phyloP scores from a whole-genome alignment of 1,284 basidiomycete species.

The Porodaedalea pini region DNA sequence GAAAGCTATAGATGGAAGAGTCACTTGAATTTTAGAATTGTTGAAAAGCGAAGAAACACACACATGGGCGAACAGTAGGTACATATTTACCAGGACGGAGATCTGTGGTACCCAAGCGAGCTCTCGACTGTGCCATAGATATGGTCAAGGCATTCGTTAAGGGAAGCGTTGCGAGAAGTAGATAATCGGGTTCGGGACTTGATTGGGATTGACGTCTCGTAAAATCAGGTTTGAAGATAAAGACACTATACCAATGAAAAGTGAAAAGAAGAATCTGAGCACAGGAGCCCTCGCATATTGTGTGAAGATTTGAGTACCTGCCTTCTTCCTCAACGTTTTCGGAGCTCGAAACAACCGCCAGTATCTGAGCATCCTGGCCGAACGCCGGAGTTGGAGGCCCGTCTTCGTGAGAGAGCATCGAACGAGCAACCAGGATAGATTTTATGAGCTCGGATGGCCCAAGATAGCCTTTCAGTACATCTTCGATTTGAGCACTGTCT shows the following conservation, averaged over 20 bases:
- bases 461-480: not conserved
- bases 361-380: not conserved
- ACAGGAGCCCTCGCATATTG: no score
- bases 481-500: not conserved
- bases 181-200: not conserved
- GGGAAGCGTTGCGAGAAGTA: not conserved
- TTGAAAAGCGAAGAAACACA: not conserved
- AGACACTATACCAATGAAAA: slow-evolving; percentile 1
- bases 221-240: slow-evolving; percentile 5
- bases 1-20: not conserved
- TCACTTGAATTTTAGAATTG: not conserved
- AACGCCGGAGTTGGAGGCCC: not conserved
- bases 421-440: not conserved
- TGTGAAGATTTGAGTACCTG: slow-evolving; percentile 6
- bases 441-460: not conserved
- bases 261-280: no score
- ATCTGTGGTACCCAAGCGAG: slow-evolving; percentile 10
- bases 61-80: not conserved
- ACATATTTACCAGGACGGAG: slow-evolving; percentile 8
- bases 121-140: slow-evolving; percentile 9
- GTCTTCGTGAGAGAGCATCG: not conserved
- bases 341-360: slow-evolving; percentile 4
- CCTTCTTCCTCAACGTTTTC: slow-evolving; percentile 11
- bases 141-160: slow-evolving; percentile 11
- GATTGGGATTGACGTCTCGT: not conserved